These are phyloP conservation scores for Irpex sp. DNA, from an alignment of 1,284 basidiomycete species.

Conservation along the genomic window DNA sequence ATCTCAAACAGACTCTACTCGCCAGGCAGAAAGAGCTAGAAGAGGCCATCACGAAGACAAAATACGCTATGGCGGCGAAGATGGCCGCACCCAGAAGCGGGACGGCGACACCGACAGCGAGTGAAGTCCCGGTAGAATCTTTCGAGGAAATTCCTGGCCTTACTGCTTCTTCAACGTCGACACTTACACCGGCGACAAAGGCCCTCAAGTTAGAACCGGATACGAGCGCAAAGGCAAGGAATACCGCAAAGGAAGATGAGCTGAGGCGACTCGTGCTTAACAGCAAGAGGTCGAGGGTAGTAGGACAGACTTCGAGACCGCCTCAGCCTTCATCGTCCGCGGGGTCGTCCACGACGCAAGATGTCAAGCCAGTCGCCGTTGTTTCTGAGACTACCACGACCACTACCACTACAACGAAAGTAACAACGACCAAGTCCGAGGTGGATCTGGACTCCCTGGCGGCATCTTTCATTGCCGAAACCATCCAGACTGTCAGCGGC, in stretches of 20 bases:
- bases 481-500: constrained; percentile 36
- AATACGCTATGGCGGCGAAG: neutral
- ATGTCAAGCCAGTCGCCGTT: neutral
- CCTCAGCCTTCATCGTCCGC: neutral
- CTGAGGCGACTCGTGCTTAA: constrained; percentile 9
- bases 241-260: constrained; percentile 1
- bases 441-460: constrained; percentile 43
- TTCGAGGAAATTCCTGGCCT: neutral
- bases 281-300: constrained; percentile 4
- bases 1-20: neutral
- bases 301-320: neutral
- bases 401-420: neutral
- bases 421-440: neutral
- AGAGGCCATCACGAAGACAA: neutral
- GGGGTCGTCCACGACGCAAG: neutral
- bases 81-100: constrained; percentile 1
- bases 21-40: neutral
- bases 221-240: neutral
- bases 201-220: neutral
- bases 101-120: neutral
- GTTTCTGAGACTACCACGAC: neutral
- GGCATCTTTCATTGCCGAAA: constrained; percentile 50
- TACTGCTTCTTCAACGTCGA: neutral
- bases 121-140: neutral
- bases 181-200: neutral